Base-by-base conservation (phyloP, 2,329 filamentous ascomycete genomes). In the Teratosphaeria gauchensis region DNA sequence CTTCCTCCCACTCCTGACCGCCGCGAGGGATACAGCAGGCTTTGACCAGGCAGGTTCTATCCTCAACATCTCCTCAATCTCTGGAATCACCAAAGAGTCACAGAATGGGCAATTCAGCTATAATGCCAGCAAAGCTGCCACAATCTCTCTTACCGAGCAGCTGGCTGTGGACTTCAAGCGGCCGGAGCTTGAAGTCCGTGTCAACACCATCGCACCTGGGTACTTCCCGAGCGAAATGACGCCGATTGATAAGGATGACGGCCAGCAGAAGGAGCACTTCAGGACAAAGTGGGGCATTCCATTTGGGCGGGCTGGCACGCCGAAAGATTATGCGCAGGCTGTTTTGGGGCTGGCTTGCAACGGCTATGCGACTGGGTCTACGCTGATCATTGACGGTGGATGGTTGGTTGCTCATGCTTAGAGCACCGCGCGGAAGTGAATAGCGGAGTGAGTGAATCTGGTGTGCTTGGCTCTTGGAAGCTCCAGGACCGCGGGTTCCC, bases 301-400 rank as follows among this genome's bases (percentile, higher is more conserved):
- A 71, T 75, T 59, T 69, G 77, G 63, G 56, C 67, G 63, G 70
- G 75, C 53, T 69, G 74, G 51, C 66, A 72, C 54, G 59, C 75
- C 51, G 74, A 73, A 62, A 71, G 74, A 24, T 69, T 77, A 71
- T 61, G 77, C 87, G 28, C 85, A 85, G 2, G 73, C 84, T 19
- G 79, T 80, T 30, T 75, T 85, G 48, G 76, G 66, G 53, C 68
- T 71, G 42, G 69, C 81, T 60, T 85, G 85, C 4, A 78, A 81
- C 51, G 78, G 82, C 8, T 88, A 86, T 70, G 76, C 81, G 62
- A 88, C 87, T 68, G 86, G 85, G 1, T 80, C 78, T 58, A 78
- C 85, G 19, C 73, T 87, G 53, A 73, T 87, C 3, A 76, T 83
- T 1, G 86, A 89, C 67, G 85, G 85, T 46, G 85, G 84, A 0